Evolutionary conservation across 352 stramenopile species (phyloP).

Genomic region (Aphanomyces astaci): DNA sequence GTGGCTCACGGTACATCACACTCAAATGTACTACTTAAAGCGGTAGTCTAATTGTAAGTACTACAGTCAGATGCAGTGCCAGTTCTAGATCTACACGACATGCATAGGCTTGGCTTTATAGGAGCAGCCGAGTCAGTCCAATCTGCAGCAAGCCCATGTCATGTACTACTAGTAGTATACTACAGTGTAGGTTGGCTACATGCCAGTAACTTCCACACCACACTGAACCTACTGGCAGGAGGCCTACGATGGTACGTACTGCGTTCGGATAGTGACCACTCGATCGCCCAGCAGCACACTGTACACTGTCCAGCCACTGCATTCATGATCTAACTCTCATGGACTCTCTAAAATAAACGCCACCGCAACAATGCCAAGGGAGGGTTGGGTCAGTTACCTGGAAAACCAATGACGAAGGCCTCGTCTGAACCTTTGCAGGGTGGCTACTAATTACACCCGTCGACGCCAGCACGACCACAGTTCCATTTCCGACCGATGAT

Average conservation of each 20-base stretch:
- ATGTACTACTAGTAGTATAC: too few relatives aligned
- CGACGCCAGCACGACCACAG: neutral
- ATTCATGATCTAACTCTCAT: conserved; percentile 67
- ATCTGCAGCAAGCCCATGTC: too few relatives aligned
- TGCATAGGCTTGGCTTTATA: neutral
- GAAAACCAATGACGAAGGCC: conserved; percentile 58
- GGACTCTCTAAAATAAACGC: too few relatives aligned
- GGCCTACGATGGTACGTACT: conserved; percentile 58
- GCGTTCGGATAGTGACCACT: conserved; percentile 63
- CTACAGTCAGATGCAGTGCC: too few relatives aligned
- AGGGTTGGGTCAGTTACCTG: conserved; percentile 33
- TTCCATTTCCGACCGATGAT: neutral
- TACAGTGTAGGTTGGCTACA: too few relatives aligned
- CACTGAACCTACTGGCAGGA: conserved; percentile 41
- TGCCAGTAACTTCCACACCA: too few relatives aligned
- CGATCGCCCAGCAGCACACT: conserved; percentile 52
- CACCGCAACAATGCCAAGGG: neutral
- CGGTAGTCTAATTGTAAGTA: too few relatives aligned
- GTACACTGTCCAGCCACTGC: conserved; percentile 66
- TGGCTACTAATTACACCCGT: conserved; percentile 26
- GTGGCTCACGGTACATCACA: too few relatives aligned
- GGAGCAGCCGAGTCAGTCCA: too few relatives aligned
- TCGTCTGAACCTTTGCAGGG: conserved; percentile 31
- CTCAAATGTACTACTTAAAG: too few relatives aligned
- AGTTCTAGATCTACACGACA: neutral